Evolutionary conservation across 768 basidiomycete genomes (phyloP), one percentile per base, ranked within the genome.

Genomic region (Flagelloscypha sp.): DNA sequence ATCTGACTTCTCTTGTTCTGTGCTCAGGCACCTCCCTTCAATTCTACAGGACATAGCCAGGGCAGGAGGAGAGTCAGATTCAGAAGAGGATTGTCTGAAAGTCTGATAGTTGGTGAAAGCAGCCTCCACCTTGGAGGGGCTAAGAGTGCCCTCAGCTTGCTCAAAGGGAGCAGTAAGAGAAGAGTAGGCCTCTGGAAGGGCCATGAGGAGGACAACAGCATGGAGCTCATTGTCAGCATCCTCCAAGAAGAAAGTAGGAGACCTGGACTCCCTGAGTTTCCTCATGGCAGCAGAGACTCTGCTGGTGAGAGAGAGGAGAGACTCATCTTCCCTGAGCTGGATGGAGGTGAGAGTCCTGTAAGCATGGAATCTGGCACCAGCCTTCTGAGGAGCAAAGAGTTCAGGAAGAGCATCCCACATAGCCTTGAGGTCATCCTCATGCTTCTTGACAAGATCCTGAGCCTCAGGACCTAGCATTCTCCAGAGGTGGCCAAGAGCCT

Each of bases 21-120:
- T n/a, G n/a, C n/a, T n/a, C n/a, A n/a, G n/a, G n/a, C n/a, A n/a
- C n/a, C n/a, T n/a, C n/a, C n/a, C n/a, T n/a, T n/a, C n/a, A n/a
- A n/a, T n/a, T n/a, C n/a, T n/a, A n/a, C n/a, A n/a, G n/a, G n/a
- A n/a, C n/a, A n/a, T n/a, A n/a, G n/a, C n/a, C n/a, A n/a, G n/a
- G n/a, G n/a, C n/a, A n/a, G n/a, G n/a, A n/a, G n/a, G n/a, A n/a
- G n/a, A n/a, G n/a, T n/a, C n/a, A n/a, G n/a, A 31, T 33, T 40
- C 25, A 15, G 41, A 45, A 27, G 24, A 43, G 30, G 41, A n/a
- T n/a, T n/a, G 36, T 18, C 42, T 44, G 25, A 30, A 43, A 30
- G 36, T 36, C 36, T 38, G 30, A 19, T 42, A 18, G 30, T 37
- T 42, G 36, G 36, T 30, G 33, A 17, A 40, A 30, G 39, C 39